Base-by-base conservation (phyloP, 2,329 filamentous ascomycete genomes). In the Calonectria honghensis region DNA sequence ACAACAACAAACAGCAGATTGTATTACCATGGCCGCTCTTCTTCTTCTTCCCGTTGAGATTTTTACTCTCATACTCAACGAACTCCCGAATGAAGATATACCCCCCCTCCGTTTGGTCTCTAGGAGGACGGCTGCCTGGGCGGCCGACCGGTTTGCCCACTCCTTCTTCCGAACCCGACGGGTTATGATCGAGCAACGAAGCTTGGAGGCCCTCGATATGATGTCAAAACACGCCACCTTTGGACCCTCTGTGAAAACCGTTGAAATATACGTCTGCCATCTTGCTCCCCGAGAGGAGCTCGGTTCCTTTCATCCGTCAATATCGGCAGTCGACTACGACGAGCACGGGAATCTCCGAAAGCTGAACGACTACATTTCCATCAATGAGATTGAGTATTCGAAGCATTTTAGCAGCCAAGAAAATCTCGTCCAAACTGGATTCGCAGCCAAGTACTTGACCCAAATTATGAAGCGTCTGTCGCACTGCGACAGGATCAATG, bases 341-440 rank as follows among this genome's bases (percentile, higher is more conserved):
- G 35, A 61, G 35, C 29, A 39, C 20, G n/a, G 6, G 13, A 11
- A 61, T 20, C 14, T 35, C 35, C 10, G 1, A 2, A 29, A 61
- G 24, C 11, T 41, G 6, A 27, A 18, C 2, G 35, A 61, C 3
- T 7, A 39, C 35, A 18, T 5, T 14, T 39, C 6, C 14, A 16
- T 61, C 13, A 61, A 61, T 6, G n/a, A 41, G n/a, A 27, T 6
- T 13, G n/a, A 41, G 13, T 61, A 61, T 61, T 29, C n/a, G 5
- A 61, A 61, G 57, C 57, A 41, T 29, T 41, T 61, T 35, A 27
- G 13, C n/a, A 37, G n/a, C 16, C 57, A 61, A 16, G 57, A 61
- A 27, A 61, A 41, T 18, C 13, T 61, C 10, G 11, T 61, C 20
- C n/a, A 39, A 61, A 39, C 32, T 20, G 35, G 35, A 61, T n/a